These are phyloP conservation scores for Cladosporium phlei DNA, from an alignment of 2,329 filamentous ascomycete species.

Conservation along the genomic window DNA sequence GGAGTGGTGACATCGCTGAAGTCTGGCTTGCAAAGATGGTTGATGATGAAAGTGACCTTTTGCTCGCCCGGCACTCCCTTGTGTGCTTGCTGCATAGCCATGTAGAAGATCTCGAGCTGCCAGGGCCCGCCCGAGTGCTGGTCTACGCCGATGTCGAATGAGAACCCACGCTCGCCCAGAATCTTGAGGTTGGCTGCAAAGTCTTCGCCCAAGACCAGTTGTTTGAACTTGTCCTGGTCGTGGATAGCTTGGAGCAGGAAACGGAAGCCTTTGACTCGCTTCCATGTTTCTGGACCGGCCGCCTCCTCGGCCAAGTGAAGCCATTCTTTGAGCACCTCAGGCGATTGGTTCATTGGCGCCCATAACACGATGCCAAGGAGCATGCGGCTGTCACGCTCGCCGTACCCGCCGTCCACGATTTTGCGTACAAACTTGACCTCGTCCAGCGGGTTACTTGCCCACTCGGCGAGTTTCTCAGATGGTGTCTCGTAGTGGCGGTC, in stretches of 20 bases:
- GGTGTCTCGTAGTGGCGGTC: constrained; percentile 52
- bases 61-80: constrained; percentile 55
- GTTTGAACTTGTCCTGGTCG: constrained; percentile 33
- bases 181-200: constrained; percentile 51
- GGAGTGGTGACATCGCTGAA: constrained; percentile 33
- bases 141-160: constrained; percentile 83
- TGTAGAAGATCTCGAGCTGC: constrained; percentile 41
- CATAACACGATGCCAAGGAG: constrained; percentile 73
- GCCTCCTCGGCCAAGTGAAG: constrained; percentile 55
- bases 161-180: constrained; percentile 55
- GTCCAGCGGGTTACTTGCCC: constrained; percentile 64
- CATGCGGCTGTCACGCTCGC: constrained; percentile 44
- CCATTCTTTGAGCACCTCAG: constrained; percentile 59
- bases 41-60: constrained; percentile 64
- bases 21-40: constrained; percentile 87
- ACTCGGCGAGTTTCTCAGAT: constrained; percentile 35
- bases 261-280: constrained; percentile 69
- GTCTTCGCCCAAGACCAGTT: constrained; percentile 30
- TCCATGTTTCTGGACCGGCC: constrained; percentile 60
- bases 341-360: constrained; percentile 72
- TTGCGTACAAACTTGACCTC: constrained; percentile 67
- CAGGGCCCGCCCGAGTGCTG: constrained; percentile 68
- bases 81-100: constrained; percentile 49
- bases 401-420: constrained; percentile 55
- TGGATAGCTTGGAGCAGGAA: constrained; percentile 65